These are phyloP conservation scores for Stentor roeselii DNA, from an alignment of 73 alveolate genomes.

Conservation along the genomic window DNA sequence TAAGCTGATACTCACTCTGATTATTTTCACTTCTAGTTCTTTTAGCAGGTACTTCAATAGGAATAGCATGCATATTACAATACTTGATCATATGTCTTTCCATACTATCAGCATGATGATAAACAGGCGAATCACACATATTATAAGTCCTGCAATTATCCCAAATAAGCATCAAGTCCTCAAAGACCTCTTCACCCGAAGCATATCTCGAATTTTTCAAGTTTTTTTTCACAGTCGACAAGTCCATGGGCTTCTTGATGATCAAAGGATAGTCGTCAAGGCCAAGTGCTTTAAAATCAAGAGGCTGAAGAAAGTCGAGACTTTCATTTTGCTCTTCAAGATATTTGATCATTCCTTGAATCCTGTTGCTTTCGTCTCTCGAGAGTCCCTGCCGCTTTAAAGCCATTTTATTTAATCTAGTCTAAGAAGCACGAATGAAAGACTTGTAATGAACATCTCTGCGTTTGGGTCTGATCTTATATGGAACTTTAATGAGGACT, in stretches of 20 bases:
- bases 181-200: constrained; percentile 39
- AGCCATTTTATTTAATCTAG: too few relatives aligned
- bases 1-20: neutral
- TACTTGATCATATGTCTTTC: constrained; percentile 17
- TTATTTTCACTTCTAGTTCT: constrained; percentile 7
- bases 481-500: too few relatives aligned
- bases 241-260: constrained; percentile 62
- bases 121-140: constrained; percentile 23
- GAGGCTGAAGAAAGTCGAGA: constrained; percentile 78
- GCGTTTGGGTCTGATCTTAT: too few relatives aligned
- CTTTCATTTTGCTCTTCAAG: constrained; percentile 56
- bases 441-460: too few relatives aligned
- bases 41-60: neutral
- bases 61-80: constrained; percentile 10
- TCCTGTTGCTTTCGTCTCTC: neutral
- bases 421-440: too few relatives aligned
- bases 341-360: neutral
- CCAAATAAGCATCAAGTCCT: constrained; percentile 55
- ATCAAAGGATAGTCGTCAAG: constrained; percentile 50
- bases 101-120: constrained; percentile 22
- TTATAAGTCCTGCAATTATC: constrained; percentile 63
- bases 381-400: neutral
- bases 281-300: constrained; percentile 61
- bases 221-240: constrained; percentile 47
- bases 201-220: constrained; percentile 38